These are phyloP conservation scores for Favolaschia claudopus DNA, from an alignment of 768 basidiomycete species.

Conservation along the genomic window DNA sequence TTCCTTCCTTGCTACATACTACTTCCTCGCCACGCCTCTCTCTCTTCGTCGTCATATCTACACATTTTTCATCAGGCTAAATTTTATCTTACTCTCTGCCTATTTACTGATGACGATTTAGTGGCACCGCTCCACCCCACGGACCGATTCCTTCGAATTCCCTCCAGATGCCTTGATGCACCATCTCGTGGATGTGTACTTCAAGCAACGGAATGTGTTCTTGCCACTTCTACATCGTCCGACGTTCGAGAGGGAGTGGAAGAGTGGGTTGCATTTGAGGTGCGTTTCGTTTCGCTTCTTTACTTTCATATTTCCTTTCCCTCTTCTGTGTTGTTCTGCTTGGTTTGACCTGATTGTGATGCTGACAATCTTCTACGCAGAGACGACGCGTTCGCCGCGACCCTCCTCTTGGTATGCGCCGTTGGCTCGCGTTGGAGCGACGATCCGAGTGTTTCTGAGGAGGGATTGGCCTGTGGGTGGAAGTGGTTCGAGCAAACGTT, in stretches of 20 bases:
- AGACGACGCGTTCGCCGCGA: slow-evolving; percentile 61
- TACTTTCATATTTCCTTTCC: background rate
- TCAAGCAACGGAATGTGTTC: slow-evolving; percentile 59
- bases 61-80: too few species aligned
- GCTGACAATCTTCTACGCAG: too few species aligned
- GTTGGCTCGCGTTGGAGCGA: slow-evolving; percentile 65
- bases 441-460: slow-evolving; percentile 57
- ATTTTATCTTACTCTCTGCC: too few species aligned
- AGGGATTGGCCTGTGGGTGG: slow-evolving; percentile 61
- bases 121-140: slow-evolving; percentile 10
- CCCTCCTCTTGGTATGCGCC: slow-evolving; percentile 77
- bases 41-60: too few species aligned
- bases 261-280: slow-evolving; percentile 55
- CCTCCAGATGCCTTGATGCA: slow-evolving; percentile 59
- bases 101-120: too few species aligned
- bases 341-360: too few species aligned
- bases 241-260: slow-evolving; percentile 62
- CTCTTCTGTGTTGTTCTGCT: background rate
- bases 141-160: slow-evolving; percentile 43
- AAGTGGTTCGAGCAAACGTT: slow-evolving; percentile 76
- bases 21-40: too few species aligned
- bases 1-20: background rate
- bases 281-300: background rate
- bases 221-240: slow-evolving; percentile 78
- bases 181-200: slow-evolving; percentile 70